Evolutionary conservation across 768 basidiomycete species (phyloP), one percentile per base, ranked within the genome.

Genomic region (Phlebiopsis gigantea): DNA sequence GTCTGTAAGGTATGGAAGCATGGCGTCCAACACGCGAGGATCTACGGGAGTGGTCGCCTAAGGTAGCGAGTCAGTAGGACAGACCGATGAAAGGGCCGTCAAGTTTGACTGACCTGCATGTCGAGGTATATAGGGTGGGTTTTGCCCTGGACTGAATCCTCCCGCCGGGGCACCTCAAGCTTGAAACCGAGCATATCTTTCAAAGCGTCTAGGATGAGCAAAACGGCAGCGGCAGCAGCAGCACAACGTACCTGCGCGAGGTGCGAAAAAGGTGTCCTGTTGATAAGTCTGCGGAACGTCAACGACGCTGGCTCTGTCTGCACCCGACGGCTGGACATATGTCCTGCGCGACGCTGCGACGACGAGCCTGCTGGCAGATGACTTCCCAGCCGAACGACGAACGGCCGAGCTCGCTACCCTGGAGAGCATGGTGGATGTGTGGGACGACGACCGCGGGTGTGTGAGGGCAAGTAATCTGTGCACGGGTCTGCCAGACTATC

Each of bases 1-100:
- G 69, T 98, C 92, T 4, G 94, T 96, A 62, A 95, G 74, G 72
- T 83, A 98, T 0, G 97, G 97, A 24, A 99, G 77, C 96, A 98
- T 99, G 17, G 88, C 86, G 72, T 98, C 97, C 56, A 98, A 78
- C 4, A 98, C 97, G 57, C 97, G 84, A 26, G 97, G 97, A 69
- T 99, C 97, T 55, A 97, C 85, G 19, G 97, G 97, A 24, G 97
- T 98, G 1, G 97, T 99, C 5, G 97, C 97, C 91, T 96, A 62
- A 14, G 44, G n/a, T n/a, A n/a, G n/a, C n/a, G n/a, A n/a, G n/a
- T n/a, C n/a, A n/a, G n/a, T n/a, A n/a, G 47, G 43, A n/a, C 12
- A n/a, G 10, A 10, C 39, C 10, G 39, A 10, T 10, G 10, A 10
- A 43, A 54, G n/a, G n/a, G n/a, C n/a, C n/a, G n/a, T n/a, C n/a